A percentile compares a stretch with the other conserved stretches of the same genome.
Conservation (phyloP, 2,329 filamentous ascomycete species). For the Aspergillus ochraceoroseus region DNA sequence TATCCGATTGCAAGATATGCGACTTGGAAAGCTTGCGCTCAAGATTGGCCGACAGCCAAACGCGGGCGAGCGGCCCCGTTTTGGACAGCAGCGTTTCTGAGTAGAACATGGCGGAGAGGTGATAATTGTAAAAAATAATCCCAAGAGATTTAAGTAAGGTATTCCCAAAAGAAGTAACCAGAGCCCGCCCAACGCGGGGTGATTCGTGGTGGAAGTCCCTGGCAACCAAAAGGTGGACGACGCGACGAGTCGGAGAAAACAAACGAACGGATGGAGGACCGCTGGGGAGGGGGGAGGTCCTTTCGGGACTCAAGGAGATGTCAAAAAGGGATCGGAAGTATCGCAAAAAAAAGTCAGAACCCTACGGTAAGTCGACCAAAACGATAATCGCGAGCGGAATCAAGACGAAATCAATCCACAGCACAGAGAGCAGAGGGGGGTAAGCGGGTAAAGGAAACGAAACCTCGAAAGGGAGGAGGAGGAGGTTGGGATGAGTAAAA, state of each 20-base stretch:
- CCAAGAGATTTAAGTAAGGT: slow-evolving; percentile 30
- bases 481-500: not conserved
- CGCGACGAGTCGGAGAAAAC: slow-evolving; percentile 34
- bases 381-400: slow-evolving; percentile 5
- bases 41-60: slow-evolving; percentile 96
- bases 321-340: not conserved
- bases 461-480: slow-evolving; percentile 1
- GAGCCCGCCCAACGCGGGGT: slow-evolving; percentile 35
- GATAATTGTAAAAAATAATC: slow-evolving; percentile 13
- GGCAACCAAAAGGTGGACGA: slow-evolving; percentile 26
- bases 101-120: slow-evolving; percentile 72
- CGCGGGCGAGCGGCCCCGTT: slow-evolving; percentile 91
- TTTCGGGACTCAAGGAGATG: slow-evolving; percentile 1
- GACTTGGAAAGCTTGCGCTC: slow-evolving; percentile 98
- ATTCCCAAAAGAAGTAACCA: slow-evolving; percentile 26
- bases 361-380: too few relatives aligned
- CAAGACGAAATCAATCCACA: slow-evolving; percentile 12
- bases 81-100: slow-evolving; percentile 93
- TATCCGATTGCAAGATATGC: slow-evolving; percentile 89
- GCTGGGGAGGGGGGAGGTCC: too few relatives aligned
- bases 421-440: slow-evolving; percentile 8
- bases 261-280: slow-evolving; percentile 24
- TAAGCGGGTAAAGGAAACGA: slow-evolving; percentile 1
- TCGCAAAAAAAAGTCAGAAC: too few relatives aligned
- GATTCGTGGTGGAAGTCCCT: slow-evolving; percentile 23